phyloP scores from a whole-genome alignment of 257 asterid species.

The Agastache rugosa region DNA sequence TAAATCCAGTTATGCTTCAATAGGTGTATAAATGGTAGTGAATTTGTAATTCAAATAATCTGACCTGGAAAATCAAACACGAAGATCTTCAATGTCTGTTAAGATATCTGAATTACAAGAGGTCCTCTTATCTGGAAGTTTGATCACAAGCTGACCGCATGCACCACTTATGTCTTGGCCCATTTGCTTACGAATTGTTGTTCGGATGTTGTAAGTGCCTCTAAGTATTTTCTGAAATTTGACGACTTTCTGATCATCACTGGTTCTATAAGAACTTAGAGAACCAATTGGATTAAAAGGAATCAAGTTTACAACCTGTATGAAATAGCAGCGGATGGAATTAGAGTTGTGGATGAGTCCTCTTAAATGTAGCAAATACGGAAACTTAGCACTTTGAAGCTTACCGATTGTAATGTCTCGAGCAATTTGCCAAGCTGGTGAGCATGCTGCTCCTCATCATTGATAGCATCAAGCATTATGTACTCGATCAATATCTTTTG shows the following conservation, averaged over 20 bases:
- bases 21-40: neutral
- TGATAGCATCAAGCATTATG: constrained; percentile 95
- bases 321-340: constrained; percentile 19
- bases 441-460: constrained; percentile 89
- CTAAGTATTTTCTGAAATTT: constrained; percentile 82
- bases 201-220: constrained; percentile 75
- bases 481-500: constrained; percentile 93
- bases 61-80: constrained; percentile 44
- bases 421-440: constrained; percentile 93
- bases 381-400: constrained; percentile 30
- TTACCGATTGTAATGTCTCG: constrained; percentile 72
- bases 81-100: constrained; percentile 93
- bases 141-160: constrained; percentile 91
- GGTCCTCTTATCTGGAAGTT: constrained; percentile 50
- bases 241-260: constrained; percentile 63
- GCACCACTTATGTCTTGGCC: constrained; percentile 99
- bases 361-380: constrained; percentile 6
- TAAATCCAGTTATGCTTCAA: constrained; percentile 18
- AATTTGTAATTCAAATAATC: constrained; percentile 6
- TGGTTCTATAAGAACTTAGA: constrained; percentile 65
- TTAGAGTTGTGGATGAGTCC: constrained; percentile 20
- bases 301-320: constrained; percentile 92
- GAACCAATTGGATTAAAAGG: constrained; percentile 96
- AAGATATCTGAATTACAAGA: constrained; percentile 42
- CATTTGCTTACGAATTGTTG: constrained; percentile 95